Evolutionary conservation across 768 basidiomycete species (phyloP).

Genomic region (Tulasnella calospora): DNA sequence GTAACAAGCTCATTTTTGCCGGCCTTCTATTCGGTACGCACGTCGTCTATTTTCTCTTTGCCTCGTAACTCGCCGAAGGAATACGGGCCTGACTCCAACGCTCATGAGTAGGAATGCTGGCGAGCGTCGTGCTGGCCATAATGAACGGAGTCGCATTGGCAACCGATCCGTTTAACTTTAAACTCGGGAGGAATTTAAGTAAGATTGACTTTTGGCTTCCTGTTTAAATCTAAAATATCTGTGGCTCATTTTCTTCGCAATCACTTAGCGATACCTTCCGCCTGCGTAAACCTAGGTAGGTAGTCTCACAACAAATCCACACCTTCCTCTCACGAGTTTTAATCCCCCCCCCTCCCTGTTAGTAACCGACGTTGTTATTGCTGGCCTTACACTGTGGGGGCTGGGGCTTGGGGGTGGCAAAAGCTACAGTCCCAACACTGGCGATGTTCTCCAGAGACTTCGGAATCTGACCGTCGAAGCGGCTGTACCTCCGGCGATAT

Average conservation of each 20-base stretch:
- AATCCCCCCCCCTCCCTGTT: neutral
- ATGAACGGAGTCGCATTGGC: neutral
- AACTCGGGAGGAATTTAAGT: neutral
- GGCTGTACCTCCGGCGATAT: slow-evolving; percentile 4
- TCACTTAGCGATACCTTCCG: neutral
- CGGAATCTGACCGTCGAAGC: neutral
- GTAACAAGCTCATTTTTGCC: slow-evolving; percentile 1
- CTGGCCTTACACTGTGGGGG: neutral
- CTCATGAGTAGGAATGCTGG: neutral
- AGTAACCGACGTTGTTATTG: slow-evolving; percentile 1
- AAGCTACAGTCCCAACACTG: slow-evolving; percentile 1
- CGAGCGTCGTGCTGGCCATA: neutral
- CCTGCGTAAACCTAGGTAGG: slow-evolving; percentile 1
- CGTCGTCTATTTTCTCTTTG: neutral
- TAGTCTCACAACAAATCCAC: neutral
- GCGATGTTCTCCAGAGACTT: neutral
- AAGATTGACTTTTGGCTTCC: neutral
- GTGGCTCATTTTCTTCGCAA: neutral
- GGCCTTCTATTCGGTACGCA: neutral
- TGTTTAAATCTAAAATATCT: neutral
- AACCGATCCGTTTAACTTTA: neutral
- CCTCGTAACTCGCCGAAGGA: neutral
- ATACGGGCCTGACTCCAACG: neutral
- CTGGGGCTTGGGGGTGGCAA: neutral
- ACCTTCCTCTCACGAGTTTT: neutral